Percentiles rank a stretch among this genome's conserved stretches.
phyloP scores from a whole-genome alignment of 177 flowering plant species.

The Vitis hybrid region DNA sequence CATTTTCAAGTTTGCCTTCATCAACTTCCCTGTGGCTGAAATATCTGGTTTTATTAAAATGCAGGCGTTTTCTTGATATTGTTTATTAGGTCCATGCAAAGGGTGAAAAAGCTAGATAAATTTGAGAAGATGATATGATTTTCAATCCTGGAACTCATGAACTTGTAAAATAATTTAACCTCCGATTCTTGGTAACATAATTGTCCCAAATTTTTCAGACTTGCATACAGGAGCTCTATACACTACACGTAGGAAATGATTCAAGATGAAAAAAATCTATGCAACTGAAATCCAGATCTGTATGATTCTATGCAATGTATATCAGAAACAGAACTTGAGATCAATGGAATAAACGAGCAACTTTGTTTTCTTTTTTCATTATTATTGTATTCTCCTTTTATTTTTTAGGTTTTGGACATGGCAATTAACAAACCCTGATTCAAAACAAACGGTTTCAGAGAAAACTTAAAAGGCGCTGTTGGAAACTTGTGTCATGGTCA shows the following conservation, averaged over 20 bases:
- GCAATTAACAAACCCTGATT: too few relatives aligned
- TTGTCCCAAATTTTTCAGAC: not conserved
- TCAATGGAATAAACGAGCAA: not conserved
- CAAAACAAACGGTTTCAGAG: too few relatives aligned
- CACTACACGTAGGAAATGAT: not conserved
- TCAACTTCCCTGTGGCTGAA: not conserved
- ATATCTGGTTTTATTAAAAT: constrained; percentile 4
- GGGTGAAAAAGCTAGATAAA: constrained; percentile 76
- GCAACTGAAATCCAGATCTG: not conserved
- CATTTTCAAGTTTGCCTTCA: not conserved
- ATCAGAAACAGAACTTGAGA: not conserved
- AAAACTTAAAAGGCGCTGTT: too few relatives aligned
- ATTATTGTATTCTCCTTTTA: not conserved
- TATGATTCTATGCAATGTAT: not conserved
- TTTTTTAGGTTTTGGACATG: too few relatives aligned
- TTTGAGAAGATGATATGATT: constrained; percentile 80
- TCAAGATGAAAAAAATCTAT: not conserved
- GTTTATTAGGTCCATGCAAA: constrained; percentile 71
- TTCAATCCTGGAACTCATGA: too few relatives aligned
- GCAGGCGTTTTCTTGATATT: constrained; percentile 75
- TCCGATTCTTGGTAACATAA: not conserved
- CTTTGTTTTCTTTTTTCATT: not conserved
- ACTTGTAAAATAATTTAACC: not conserved
- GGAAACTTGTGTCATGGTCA: too few relatives aligned
- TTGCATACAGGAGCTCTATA: not conserved